Percentiles rank a stretch among this genome's conserved stretches.
phyloP scores from a whole-genome alignment of 148 eudicot genomes.

The Chenopodium suecicum region DNA sequence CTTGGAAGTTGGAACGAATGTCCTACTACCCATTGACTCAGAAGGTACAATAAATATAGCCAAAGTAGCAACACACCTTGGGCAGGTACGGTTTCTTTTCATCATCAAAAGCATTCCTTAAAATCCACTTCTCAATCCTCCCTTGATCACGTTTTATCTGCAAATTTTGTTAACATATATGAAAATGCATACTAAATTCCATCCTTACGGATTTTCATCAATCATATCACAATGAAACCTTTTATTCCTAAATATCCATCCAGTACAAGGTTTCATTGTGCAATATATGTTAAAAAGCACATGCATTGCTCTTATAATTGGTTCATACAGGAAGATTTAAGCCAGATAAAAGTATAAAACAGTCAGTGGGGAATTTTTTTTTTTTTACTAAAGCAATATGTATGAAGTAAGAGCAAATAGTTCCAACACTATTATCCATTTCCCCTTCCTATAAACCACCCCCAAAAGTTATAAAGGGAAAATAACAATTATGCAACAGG shows the following conservation, averaged over 20 bases:
- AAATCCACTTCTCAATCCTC: conserved; percentile 92
- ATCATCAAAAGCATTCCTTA: conserved; percentile 94
- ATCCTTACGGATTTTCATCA: background rate
- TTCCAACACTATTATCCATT: background rate
- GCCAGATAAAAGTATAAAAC: background rate
- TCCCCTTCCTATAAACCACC: background rate
- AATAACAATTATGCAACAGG: background rate
- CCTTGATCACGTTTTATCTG: conserved; percentile 79
- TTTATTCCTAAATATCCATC: background rate
- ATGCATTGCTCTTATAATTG: background rate
- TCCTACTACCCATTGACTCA: background rate
- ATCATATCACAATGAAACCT: background rate
- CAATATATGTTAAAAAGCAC: background rate
- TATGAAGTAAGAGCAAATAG: background rate
- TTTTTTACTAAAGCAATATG: background rate
- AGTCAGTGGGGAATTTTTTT: background rate
- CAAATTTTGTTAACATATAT: conserved; percentile 17
- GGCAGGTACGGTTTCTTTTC: conserved; percentile 78
- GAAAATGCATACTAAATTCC: background rate
- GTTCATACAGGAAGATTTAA: background rate
- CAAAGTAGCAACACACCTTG: conserved; percentile 47
- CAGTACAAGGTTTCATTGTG: background rate
- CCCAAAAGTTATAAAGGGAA: too few relatives aligned
- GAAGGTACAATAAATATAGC: background rate
- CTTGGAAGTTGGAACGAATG: background rate